Base-by-base conservation (phyloP, 257 asterid genomes). In the Mentha longifolia region DNA sequence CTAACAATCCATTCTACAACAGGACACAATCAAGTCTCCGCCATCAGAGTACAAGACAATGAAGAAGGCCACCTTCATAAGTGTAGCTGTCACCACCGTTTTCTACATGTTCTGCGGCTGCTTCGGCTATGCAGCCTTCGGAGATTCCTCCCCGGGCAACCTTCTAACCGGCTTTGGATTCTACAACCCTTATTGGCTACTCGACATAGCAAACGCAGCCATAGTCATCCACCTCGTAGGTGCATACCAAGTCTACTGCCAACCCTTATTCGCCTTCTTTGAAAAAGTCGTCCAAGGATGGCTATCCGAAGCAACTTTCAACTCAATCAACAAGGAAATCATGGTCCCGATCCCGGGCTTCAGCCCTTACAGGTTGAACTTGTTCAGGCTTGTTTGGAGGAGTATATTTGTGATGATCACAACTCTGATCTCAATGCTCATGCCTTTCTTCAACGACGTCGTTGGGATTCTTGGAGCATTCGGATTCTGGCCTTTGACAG, bases 141-240 rank as follows among this genome's bases (percentile, higher is more conserved):
- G 89, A 0, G 83, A 85, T 71, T 7, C 19, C 1, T 73, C 89
- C 1, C 87, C 89, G 5, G 85, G 89, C 2, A 83, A 85, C 73
- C 82, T 85, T 77, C 83, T 85, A 25, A 81, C 91, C 1, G 88
- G 88, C 1, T 85, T 85, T 31, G 88, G 88, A 17, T 85, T 85
- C 60, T 83, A 76, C 68, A 84, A 81, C 67, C 91, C 88, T 7
- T 85, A 25, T 39, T 85, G 91, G 91, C 76, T 85, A 3, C 61
- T 85, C 0, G 86, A 81, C 72, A 65, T 83, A 0, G 91, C 88
- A 7, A 85, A 85, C 30, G 70, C 65, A 0, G 82, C 85, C 81
- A 83, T 85, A 4, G 86, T 77, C 1, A 56, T 85, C 77, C 91
- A 81, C 70, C 79, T 85, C 7, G 3, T 85, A 1, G 91, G 88